phyloP scores from a whole-genome alignment of 2,329 filamentous ascomycete species.

The Didymella keratinophila region DNA sequence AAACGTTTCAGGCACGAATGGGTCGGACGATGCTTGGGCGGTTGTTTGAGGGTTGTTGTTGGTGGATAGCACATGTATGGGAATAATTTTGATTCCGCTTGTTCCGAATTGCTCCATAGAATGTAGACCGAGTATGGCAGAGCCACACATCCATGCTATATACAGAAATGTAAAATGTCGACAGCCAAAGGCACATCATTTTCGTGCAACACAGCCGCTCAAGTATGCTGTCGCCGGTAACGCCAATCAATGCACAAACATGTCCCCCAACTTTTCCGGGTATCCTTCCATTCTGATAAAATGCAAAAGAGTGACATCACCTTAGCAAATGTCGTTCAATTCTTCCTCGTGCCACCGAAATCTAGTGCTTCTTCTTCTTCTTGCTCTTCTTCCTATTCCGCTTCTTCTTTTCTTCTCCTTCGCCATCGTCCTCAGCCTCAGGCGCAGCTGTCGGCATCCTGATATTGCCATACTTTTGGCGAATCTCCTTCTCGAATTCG shows the following conservation, averaged over 20 bases:
- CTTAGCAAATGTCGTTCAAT: background rate
- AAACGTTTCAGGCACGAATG: slow-evolving; percentile 38
- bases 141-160: background rate
- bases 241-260: slow-evolving; percentile 8
- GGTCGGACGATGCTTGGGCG: slow-evolving; percentile 30
- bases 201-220: background rate
- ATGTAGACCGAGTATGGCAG: background rate
- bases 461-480: slow-evolving; percentile 63
- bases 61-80: background rate
- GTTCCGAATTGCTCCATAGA: background rate
- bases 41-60: slow-evolving; percentile 22
- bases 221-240: slow-evolving; percentile 5
- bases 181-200: background rate
- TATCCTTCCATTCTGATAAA: slow-evolving; percentile 9
- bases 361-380: slow-evolving; percentile 42
- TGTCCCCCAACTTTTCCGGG: slow-evolving; percentile 13
- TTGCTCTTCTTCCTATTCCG: slow-evolving; percentile 51
- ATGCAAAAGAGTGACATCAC: background rate
- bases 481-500: slow-evolving; percentile 82
- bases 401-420: slow-evolving; percentile 41
- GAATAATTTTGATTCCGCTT: background rate
- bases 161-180: background rate
- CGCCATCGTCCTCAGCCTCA: slow-evolving; percentile 33
- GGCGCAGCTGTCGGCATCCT: slow-evolving; percentile 33
- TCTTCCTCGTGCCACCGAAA: background rate